Evolutionary conservation across 257 asterid species (phyloP), one percentile per base, ranked within the genome.

Genomic region (Forsythia viridissima): DNA sequence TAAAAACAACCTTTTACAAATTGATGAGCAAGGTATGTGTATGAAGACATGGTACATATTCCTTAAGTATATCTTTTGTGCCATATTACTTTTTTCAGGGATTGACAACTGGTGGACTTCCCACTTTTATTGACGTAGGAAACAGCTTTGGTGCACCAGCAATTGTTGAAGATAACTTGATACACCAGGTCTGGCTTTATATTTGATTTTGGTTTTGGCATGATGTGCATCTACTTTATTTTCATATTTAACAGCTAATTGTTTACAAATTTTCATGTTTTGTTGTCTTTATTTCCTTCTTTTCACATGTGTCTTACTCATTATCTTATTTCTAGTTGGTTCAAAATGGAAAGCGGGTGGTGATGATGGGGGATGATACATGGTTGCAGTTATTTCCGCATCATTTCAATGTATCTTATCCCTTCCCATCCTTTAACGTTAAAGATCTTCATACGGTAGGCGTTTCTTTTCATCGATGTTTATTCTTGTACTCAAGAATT

Each of bases 71-170:
- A 65, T 24, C 74, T 24, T 20, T 39, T 77, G 4, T 75, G 74
- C 74, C 40, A 42, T 81, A 8, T 72, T 77, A 39, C 15, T 12
- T 68, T 24, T 82, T 84, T 81, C 85, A 93, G 97, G 99, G 99
- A 72, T 85, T 95, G 90, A 93, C 98, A 65, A 95, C 99, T 46
- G 99, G 99, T 82, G 99, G 99, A 73, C 97, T 95, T 82, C 99
- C 99, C 75, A 95, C 99, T n/a, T 95, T 95, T 80, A 87, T 95
- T 87, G 99, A 93, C 73, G 93, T 93, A 39, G 97, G 99, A 12
- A 95, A 92, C 86, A 95, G 98, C 87, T 95, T 95, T 82, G 99
- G 99, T 74, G 99, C 99, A 70, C 99, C 99, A 36, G 98, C 93
- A 77, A 93, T 95, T 74, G 84, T 91, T 84, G 99, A 95, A 87